Conservation (phyloP, 352 stramenopile species). For the Phytophthora agathidicida region DNA sequence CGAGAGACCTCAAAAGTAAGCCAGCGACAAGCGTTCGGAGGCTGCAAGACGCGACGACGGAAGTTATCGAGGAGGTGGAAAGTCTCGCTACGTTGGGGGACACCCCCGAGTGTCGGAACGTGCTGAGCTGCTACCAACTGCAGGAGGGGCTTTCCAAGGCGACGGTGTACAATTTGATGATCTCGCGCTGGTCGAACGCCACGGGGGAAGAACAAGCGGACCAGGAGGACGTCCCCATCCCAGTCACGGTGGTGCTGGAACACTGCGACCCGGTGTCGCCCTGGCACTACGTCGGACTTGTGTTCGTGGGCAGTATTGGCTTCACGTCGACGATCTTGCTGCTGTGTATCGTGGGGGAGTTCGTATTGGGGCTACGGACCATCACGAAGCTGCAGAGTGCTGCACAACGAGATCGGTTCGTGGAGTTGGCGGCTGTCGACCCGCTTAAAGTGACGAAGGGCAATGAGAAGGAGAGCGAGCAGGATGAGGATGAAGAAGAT, state of each 20-base stretch:
- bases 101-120: slow-evolving; percentile 35
- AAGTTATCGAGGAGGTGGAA: slow-evolving; percentile 5
- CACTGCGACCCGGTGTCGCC: slow-evolving; percentile 49
- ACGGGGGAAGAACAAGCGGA: background rate
- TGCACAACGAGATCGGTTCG: slow-evolving; percentile 32
- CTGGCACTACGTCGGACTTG: slow-evolving; percentile 43
- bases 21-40: slow-evolving; percentile 15
- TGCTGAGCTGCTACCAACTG: slow-evolving; percentile 36
- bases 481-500: slow-evolving; percentile 10
- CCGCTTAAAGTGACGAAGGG: slow-evolving; percentile 3
- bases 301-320: slow-evolving; percentile 46
- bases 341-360: slow-evolving; percentile 53
- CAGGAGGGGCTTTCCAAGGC: slow-evolving; percentile 41
- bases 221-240: slow-evolving; percentile 7
- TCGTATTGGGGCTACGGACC: slow-evolving; percentile 46
- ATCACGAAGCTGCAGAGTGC: slow-evolving; percentile 45
- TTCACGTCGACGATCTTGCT: slow-evolving; percentile 51
- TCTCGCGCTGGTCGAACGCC: slow-evolving; percentile 32
- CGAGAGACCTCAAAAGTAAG: slow-evolving; percentile 25
- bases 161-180: slow-evolving; percentile 51
- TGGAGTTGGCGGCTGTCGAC: slow-evolving; percentile 51
- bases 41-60: background rate
- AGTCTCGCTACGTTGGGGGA: slow-evolving; percentile 14
- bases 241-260: slow-evolving; percentile 38
- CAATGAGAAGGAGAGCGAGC: slow-evolving; percentile 1